A percentile compares a stretch with the other conserved stretches of the same genome.
These are phyloP conservation scores for Parascedosporium putredinis DNA, from an alignment of 2,329 filamentous ascomycete genomes.

Conservation along the genomic window DNA sequence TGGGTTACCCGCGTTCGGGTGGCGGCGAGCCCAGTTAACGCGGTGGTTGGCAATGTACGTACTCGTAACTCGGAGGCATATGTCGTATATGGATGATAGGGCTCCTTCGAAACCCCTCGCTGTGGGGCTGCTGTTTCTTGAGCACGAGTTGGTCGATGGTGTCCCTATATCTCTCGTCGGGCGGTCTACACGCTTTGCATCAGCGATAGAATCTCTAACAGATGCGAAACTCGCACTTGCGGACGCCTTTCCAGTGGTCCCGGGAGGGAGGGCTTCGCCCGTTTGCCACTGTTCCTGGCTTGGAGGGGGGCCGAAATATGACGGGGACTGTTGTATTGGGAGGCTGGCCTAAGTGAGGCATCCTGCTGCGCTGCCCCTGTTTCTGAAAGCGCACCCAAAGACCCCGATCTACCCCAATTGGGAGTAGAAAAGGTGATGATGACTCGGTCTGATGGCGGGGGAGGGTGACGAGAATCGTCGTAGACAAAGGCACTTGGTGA, in stretches of 20 bases:
- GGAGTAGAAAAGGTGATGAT: not conserved
- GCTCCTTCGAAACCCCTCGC: not conserved
- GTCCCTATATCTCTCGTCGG: no score
- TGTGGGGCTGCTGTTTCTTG: not conserved
- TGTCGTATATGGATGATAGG: constrained; percentile 12
- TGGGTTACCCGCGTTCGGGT: constrained; percentile 3
- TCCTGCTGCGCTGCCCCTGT: no score
- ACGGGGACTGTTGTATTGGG: no score
- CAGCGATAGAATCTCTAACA: no score
- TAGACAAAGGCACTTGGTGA: not conserved
- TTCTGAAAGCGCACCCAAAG: no score
- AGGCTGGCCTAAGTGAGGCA: no score
- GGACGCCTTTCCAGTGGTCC: no score
- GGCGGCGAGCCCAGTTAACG: constrained; percentile 14
- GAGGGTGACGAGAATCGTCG: not conserved
- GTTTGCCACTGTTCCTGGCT: no score
- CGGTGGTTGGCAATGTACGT: constrained; percentile 13
- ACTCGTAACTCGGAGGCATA: constrained; percentile 16
- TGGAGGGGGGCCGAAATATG: no score
- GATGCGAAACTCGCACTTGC: no score
- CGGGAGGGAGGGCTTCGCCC: no score
- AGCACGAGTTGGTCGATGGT: not conserved
- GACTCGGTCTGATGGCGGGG: not conserved
- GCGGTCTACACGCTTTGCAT: no score
- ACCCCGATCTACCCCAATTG: not conserved